Base-by-base conservation (phyloP, 345 rosid genomes). In the Camelina hispida region DNA sequence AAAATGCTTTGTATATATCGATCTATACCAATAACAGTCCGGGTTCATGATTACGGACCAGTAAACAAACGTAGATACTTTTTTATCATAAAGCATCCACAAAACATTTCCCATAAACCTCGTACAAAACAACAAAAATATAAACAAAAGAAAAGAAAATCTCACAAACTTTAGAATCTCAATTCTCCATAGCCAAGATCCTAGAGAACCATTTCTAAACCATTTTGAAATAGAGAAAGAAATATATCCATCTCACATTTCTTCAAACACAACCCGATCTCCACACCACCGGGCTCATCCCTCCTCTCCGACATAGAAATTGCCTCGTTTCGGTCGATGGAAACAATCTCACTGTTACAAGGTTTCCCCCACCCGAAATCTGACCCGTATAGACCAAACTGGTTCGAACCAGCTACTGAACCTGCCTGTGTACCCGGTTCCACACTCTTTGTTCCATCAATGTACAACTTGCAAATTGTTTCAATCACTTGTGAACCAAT, bases 321-420 rank as follows among this genome's bases (percentile, higher is more conserved):
- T 8, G 23, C 62, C 18, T 22, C 69, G 1, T 16, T 46, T 25
- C 71, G 38, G 23, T 76, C 66, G 1, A 43, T 54, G 2, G 69
- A 70, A 56, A 34, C 56, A 11, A 69, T 3, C 56, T 53, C 75
- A 5, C 50, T 20, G 14, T 9, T 60, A 57, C n/a, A 12, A 2
- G 80, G 80, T 64, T 56, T 69, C 1, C 75, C 71, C 75, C 78
- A 74, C 25, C 73, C 78, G 6, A 64, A 74, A 74, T 74, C 78
- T 7, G 61, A 14, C 7, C 10, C 59, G 23, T 76, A 76, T 9
- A 62, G 9, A 8, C 65, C 75, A 59, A 76, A 43, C 53, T 51
- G 59, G 48, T 69, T 62, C 1, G 80, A 76, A 17, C 80, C 80
- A 3, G 75, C 40, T 16, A 76, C 22, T 16, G 72, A 48, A 1